Percentiles rank a stretch among this genome's conserved stretches.
Conservation (phyloP, 108 stramenopile genomes). For the Chaetoceros muelleri region DNA sequence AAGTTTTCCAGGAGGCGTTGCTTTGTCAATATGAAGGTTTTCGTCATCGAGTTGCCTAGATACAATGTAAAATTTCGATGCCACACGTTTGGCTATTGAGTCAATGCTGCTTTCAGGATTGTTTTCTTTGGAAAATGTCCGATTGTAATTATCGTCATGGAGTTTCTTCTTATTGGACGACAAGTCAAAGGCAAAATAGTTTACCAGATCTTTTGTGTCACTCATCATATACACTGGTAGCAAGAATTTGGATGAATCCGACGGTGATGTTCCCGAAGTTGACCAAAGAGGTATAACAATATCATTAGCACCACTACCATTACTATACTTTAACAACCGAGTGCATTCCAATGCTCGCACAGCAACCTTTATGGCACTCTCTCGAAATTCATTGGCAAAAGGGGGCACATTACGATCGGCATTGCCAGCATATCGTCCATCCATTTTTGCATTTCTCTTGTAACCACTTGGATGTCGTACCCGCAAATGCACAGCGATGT, state of each 20-base stretch:
- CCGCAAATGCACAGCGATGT: constrained; percentile 39
- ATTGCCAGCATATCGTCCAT: background rate
- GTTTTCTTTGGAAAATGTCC: background rate
- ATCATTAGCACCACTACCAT: no score
- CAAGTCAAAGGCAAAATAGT: background rate
- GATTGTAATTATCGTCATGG: background rate
- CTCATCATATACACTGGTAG: constrained; percentile 6
- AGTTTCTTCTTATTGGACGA: no score
- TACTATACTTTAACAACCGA: background rate
- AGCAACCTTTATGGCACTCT: background rate
- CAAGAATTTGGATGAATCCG: background rate
- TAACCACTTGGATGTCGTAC: constrained; percentile 32
- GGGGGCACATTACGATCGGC: background rate
- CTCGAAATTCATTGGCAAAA: background rate
- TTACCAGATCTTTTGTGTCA: background rate
- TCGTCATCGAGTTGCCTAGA: constrained; percentile 23
- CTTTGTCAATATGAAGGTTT: constrained; percentile 42
- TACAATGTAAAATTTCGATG: background rate
- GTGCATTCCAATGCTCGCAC: background rate
- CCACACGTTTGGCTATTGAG: background rate
- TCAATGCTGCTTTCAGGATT: background rate
- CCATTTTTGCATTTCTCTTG: background rate
- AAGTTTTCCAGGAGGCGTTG: constrained; percentile 26
- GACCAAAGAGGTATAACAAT: no score
- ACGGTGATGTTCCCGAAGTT: background rate